phyloP scores from a whole-genome alignment of 73 alveolate species.

The Tetrahymena malaccensis region DNA sequence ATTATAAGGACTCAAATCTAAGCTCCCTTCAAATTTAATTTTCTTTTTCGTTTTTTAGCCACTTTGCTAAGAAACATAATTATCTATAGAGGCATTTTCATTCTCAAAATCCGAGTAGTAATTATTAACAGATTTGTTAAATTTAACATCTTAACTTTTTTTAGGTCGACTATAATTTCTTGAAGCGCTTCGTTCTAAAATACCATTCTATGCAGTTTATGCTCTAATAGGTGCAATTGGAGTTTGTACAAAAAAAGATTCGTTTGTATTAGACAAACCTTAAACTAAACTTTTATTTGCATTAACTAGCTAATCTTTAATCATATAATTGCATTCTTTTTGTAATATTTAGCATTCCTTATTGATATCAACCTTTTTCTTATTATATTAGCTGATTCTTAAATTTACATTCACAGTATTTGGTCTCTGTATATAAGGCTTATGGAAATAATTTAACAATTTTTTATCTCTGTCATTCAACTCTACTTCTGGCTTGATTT shows the following conservation, averaged over 20 bases:
- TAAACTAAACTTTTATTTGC: neutral
- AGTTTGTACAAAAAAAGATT: neutral
- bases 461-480: neutral
- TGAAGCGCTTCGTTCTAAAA: neutral
- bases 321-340: neutral
- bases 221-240: neutral
- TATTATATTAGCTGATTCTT: neutral
- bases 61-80: neutral
- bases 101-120: neutral
- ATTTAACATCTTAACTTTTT: neutral
- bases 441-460: neutral
- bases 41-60: neutral
- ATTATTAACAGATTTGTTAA: neutral
- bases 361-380: neutral
- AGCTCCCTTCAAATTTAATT: neutral
- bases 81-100: neutral
- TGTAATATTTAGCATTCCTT: neutral
- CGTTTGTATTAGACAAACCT: neutral
- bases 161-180: neutral
- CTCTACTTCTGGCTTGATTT: neutral
- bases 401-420: neutral
- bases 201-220: neutral
- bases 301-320: neutral
- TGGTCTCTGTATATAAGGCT: neutral
- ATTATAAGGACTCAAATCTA: neutral